Conservation (phyloP, 306 rosid genomes). For the Dryas octopetala region DNA sequence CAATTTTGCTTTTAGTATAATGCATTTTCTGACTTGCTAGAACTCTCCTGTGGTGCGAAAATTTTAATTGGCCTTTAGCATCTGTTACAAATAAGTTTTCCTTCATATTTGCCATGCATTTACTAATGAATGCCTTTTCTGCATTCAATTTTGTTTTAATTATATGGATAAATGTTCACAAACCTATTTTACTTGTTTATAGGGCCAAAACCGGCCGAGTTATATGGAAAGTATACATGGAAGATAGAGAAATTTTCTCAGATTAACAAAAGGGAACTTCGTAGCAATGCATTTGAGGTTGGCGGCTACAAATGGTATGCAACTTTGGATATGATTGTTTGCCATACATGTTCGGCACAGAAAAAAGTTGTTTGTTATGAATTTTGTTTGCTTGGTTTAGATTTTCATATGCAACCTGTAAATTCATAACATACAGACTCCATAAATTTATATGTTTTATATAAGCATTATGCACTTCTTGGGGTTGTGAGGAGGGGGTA, state of each 20-base stretch:
- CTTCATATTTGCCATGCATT: not conserved
- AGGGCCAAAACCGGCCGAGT: constrained; percentile 87
- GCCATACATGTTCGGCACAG: constrained; percentile 5
- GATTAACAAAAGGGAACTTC: constrained; percentile 96
- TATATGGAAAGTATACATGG: constrained; percentile 94
- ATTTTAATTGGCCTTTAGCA: not conserved
- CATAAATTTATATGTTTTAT: not conserved
- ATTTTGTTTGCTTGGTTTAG: not conserved
- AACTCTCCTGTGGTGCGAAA: not conserved
- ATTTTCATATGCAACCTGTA: not conserved
- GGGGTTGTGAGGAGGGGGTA: too few species aligned
- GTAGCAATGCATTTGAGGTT: constrained; percentile 93
- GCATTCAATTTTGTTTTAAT: not conserved
- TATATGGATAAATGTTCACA: constrained; percentile 22
- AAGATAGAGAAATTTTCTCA: constrained; percentile 96
- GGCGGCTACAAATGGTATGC: constrained; percentile 96
- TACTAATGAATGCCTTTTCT: constrained; percentile 3
- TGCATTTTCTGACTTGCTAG: not conserved
- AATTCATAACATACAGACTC: not conserved
- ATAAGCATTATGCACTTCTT: not conserved
- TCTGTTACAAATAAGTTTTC: not conserved
- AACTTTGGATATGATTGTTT: constrained; percentile 18
- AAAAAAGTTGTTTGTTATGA: not conserved
- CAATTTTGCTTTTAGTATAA: not conserved
- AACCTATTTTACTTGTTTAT: constrained; percentile 24